A percentile compares a stretch with the other conserved stretches of the same genome.
phyloP scores from a whole-genome alignment of 2,329 filamentous ascomycete genomes.

The Ampelomyces quisqualis region DNA sequence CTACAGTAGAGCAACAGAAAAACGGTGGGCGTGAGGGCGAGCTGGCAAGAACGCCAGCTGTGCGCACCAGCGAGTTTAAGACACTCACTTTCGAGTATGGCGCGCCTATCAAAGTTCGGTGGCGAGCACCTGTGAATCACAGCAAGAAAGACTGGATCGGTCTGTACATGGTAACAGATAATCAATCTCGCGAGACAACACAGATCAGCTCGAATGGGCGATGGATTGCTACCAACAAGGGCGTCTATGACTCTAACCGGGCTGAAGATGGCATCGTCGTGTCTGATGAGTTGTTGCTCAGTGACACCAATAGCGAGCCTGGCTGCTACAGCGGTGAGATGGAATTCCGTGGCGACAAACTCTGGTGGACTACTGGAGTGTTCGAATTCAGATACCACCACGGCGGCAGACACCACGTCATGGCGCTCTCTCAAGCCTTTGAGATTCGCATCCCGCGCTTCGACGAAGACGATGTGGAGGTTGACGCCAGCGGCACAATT shows the following conservation, averaged over 20 bases:
- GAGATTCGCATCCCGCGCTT: conserved; percentile 83
- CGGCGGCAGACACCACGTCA: conserved; percentile 85
- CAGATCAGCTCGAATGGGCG: conserved; percentile 82
- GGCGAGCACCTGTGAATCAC: conserved; percentile 86
- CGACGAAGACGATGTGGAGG: conserved; percentile 68
- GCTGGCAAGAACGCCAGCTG: conserved; percentile 65
- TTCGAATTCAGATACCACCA: conserved; percentile 99
- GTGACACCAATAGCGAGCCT: conserved; percentile 51
- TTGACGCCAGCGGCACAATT: conserved; percentile 61
- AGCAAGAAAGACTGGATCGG: conserved; percentile 93
- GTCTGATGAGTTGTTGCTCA: conserved; percentile 62
- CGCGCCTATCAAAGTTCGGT: conserved; percentile 82
- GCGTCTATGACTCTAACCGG: conserved; percentile 71
- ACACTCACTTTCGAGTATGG: conserved; percentile 85
- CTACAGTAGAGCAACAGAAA: conserved; percentile 57
- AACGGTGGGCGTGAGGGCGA: conserved; percentile 73
- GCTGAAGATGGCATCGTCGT: conserved; percentile 75
- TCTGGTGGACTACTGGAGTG: conserved; percentile 95
- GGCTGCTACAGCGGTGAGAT: conserved; percentile 77
- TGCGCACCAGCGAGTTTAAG: conserved; percentile 62
- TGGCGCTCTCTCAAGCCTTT: conserved; percentile 91
- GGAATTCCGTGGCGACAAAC: conserved; percentile 84
- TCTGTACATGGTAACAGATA: conserved; percentile 94
- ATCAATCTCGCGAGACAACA: conserved; percentile 79
- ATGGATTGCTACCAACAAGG: conserved; percentile 80